A percentile compares a stretch with the other conserved stretches of the same genome.
Evolutionary conservation across 768 basidiomycete species (phyloP).

Genomic region (Tylopilus balloui): DNA sequence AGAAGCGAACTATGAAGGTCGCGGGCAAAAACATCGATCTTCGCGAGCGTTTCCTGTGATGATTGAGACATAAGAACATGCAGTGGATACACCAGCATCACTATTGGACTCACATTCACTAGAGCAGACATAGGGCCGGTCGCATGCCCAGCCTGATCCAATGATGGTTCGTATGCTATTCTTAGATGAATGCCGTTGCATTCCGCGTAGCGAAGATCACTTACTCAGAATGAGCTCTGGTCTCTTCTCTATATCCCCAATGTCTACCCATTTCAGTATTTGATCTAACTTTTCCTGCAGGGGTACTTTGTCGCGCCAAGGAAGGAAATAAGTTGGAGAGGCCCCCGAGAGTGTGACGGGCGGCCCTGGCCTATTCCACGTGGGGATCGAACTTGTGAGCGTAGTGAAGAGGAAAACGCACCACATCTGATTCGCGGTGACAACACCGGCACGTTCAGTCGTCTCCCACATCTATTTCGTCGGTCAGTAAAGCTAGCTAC

Average conservation of each 20-base stretch:
- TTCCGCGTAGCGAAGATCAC: conserved; percentile 10
- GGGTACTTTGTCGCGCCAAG: conserved; percentile 61
- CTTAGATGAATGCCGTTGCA: neutral
- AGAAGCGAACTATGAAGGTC: conserved; percentile 60
- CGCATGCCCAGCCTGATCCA: conserved; percentile 81
- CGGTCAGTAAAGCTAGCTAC: neutral
- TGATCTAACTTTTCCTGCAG: conserved; percentile 69
- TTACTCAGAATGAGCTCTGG: conserved; percentile 76
- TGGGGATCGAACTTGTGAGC: neutral
- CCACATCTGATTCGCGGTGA: conserved; percentile 92
- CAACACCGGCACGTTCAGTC: conserved; percentile 62
- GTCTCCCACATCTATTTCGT: conserved; percentile 83
- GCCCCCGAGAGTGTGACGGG: conserved; percentile 61
- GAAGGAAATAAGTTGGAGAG: conserved; percentile 70
- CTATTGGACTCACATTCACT: conserved; percentile 55
- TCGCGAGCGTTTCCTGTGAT: conserved; percentile 52
- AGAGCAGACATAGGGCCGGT: conserved; percentile 63
- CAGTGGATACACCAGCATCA: neutral
- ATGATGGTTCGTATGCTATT: conserved; percentile 75
- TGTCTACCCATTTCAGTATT: conserved; percentile 77
- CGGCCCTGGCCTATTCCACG: conserved; percentile 68
- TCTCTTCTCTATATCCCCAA: conserved; percentile 56
- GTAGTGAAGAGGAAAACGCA: conserved; percentile 32
- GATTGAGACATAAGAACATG: neutral
- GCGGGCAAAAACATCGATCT: conserved; percentile 72